Base-by-base conservation (phyloP, 352 stramenopile genomes). In the Sclerospora graminicola region DNA sequence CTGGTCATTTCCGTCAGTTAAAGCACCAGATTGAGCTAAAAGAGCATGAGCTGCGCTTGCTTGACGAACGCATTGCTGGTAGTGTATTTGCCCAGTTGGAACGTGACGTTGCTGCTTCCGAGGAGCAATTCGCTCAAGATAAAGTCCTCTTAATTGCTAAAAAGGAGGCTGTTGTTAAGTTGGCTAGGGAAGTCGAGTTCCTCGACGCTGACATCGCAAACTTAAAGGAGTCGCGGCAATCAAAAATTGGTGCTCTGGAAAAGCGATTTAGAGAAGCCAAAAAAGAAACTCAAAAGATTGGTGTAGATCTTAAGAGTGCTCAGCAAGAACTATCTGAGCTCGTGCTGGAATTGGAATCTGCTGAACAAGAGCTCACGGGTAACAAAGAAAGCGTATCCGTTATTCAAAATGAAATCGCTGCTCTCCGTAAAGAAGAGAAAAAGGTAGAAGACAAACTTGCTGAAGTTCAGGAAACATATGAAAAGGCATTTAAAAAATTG, bases 21-120 rank as follows among this genome's bases (percentile, higher is more conserved):
- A 81, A 68, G 20, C 71, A 89, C 34, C 71, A 89, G 33, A 63
- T 91, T 38, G 79, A 91, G 26, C 52, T 94, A 16, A 94, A 94
- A 45, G 64, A 87, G 35, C 82, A 94, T 41, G 78, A 94, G 21
- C 49, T 89, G 38, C 53, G 54, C 21, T 54, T 94, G 47, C 60
- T 94, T 3, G 74, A 88, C 11, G 77, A 88, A 31, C 79, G 81
- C 30, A 90, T 94, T 35, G 66, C 74, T 20, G 77, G 69, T 19
- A 94, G 77, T 44, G 72, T 74, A 4, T 83, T 84, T 45, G 79
- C 77, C 2, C 80, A 90, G 41, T 55, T 91, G 11, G 77, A 94
- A 42, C 62, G 77, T 15, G 73, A 87, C 35, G 66, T 94, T 37
- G 53, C 48, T 34, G 65, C 69, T 16, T 69, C 67, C 8, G 67